Base-by-base conservation (phyloP, 2,329 filamentous ascomycete species). In the Fusarium miscanthi region DNA sequence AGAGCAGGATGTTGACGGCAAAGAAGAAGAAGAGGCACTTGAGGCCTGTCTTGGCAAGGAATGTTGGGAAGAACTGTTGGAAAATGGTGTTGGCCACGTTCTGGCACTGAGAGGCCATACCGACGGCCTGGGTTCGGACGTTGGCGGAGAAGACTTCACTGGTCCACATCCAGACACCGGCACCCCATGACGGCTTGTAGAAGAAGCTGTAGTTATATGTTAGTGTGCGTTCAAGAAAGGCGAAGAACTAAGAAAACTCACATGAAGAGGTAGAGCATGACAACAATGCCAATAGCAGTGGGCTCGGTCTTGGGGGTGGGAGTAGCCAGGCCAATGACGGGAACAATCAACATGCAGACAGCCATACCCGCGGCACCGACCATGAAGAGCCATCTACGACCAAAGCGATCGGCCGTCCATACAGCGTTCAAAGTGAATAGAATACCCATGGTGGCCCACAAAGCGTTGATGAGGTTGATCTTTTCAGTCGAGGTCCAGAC, bases 361-460 rank as follows among this genome's bases (percentile, higher is more conserved):
- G 86, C 89, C 91, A 93, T 93, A 41, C 91, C 91, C 48, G 90
- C 81, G 43, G 87, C 91, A 76, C 92, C 91, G 40, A 90, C 84
- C 62, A 93, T 90, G 76, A 94, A 86, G 64, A 93, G 83, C 84
- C 91, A 90, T 75, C 91, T 91, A 58, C 91, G 87, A 41, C 91
- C 92, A 73, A 91, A 93, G 54, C 91, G 87, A 79, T 93, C 91
- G 38, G 92, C 90, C 8, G 90, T 92, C 91, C 91, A 93, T 41
- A 90, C 87, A 19, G 91, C 91, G 73, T 93, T 93, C 48, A 93
- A 84, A 0, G 91, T 93, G 81, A 93, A 93, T 27, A 93, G 67
- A 70, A 93, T 93, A 63, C 90, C 90, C 73, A 90, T 91, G 10
- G 91, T 93, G 43, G 91, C 91, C 78, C 93, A 93, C 59, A 93